phyloP scores from a whole-genome alignment of 2,329 filamentous ascomycete species.

The Apiospora rasikravindrae region DNA sequence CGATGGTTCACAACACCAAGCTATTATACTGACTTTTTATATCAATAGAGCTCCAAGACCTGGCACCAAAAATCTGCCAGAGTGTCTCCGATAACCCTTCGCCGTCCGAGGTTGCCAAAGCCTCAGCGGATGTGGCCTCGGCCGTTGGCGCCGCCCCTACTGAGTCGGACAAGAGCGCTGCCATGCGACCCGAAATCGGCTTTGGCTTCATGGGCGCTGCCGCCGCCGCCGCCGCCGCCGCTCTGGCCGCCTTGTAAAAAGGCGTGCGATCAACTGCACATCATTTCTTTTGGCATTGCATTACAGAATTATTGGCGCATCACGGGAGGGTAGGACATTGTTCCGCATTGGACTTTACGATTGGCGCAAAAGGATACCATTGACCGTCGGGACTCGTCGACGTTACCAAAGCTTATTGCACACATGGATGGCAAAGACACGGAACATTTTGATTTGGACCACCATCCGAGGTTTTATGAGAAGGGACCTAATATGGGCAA shows the following conservation, averaged over 20 bases:
- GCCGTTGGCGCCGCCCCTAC: constrained; percentile 28
- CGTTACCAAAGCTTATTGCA: background rate
- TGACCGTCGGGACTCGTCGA: background rate
- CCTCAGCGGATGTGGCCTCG: constrained; percentile 36
- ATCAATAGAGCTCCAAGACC: constrained; percentile 26
- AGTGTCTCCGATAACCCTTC: constrained; percentile 31
- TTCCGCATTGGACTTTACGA: background rate
- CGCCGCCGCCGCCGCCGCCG: constrained; percentile 32
- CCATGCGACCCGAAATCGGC: constrained; percentile 33
- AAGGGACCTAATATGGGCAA: background rate
- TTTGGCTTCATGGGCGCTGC: constrained; percentile 35
- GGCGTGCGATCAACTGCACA: background rate
- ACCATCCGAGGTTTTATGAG: background rate
- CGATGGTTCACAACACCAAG: background rate
- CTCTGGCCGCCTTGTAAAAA: constrained; percentile 33
- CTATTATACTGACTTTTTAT: background rate
- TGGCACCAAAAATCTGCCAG: constrained; percentile 37
- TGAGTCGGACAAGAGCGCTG: constrained; percentile 27
- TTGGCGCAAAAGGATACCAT: constrained; percentile 8
- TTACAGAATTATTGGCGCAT: background rate
- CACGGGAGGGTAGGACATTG: background rate
- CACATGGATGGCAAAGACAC: background rate
- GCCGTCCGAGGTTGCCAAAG: constrained; percentile 35
- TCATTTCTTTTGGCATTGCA: background rate
- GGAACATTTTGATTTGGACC: background rate